These are phyloP conservation scores for Leccinum obscurum DNA, from an alignment of 768 basidiomycete genomes.

Conservation along the genomic window DNA sequence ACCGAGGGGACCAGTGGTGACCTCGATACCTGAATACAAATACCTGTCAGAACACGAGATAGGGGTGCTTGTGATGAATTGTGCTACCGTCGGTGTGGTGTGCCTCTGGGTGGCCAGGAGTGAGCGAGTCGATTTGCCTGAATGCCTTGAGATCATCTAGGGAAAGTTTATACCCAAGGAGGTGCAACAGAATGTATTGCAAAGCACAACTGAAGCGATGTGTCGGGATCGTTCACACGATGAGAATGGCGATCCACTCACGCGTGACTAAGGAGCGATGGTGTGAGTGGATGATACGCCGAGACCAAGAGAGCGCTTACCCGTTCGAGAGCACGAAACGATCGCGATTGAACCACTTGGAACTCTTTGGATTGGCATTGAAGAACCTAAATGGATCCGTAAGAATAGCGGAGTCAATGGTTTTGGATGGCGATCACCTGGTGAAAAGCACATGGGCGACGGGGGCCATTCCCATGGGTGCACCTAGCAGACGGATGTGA, in stretches of 20 bases:
- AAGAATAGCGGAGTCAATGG: neutral
- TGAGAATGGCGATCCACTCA: slow-evolving; percentile 37
- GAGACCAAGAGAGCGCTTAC: slow-evolving; percentile 37
- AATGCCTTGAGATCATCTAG: slow-evolving; percentile 92
- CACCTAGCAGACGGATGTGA: slow-evolving; percentile 48
- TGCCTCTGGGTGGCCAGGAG: slow-evolving; percentile 91
- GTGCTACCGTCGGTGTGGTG: slow-evolving; percentile 61
- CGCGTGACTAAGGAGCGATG: slow-evolving; percentile 58
- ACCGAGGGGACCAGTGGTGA: slow-evolving; percentile 95
- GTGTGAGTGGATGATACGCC: slow-evolving; percentile 12
- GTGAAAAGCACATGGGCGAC: slow-evolving; percentile 80
- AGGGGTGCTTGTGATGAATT: neutral
- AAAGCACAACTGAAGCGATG: slow-evolving; percentile 71
- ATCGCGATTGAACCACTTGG: slow-evolving; percentile 96
- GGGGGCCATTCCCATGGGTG: slow-evolving; percentile 93
- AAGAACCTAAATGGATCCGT: slow-evolving; percentile 56
- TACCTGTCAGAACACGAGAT: slow-evolving; percentile 8
- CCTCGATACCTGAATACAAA: slow-evolving; percentile 61
- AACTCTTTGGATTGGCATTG: slow-evolving; percentile 84
- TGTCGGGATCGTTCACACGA: slow-evolving; percentile 5
- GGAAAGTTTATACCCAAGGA: slow-evolving; percentile 88
- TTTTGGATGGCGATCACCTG: slow-evolving; percentile 40
- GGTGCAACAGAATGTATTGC: slow-evolving; percentile 90
- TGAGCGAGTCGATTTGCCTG: slow-evolving; percentile 87
- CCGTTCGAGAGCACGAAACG: slow-evolving; percentile 97